These are phyloP conservation scores for Microbotryomycetes sp. DNA, from an alignment of 1,284 basidiomycete genomes.

Conservation along the genomic window DNA sequence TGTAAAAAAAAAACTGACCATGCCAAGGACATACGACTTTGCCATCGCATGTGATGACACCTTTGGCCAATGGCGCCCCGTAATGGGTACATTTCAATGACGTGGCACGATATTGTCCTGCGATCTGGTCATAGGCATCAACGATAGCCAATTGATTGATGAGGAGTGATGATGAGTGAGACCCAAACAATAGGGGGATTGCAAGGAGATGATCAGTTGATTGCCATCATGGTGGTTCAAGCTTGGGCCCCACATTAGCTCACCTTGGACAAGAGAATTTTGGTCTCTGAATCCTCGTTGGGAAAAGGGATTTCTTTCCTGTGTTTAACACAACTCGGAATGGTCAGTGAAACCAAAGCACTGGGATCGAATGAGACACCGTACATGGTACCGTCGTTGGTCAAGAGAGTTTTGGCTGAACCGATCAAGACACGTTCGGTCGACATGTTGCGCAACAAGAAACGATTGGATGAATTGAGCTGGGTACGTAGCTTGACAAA, in stretches of 20 bases:
- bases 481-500: not conserved
- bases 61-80: conserved; percentile 72
- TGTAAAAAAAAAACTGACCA: too few species aligned
- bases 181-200: conserved; percentile 39
- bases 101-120: conserved; percentile 53
- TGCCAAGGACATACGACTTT: conserved; percentile 72
- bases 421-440: not conserved
- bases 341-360: not conserved
- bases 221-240: not conserved
- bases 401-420: not conserved
- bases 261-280: conserved; percentile 71
- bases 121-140: conserved; percentile 6
- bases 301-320: conserved; percentile 78
- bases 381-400: not conserved
- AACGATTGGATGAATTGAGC: not conserved
- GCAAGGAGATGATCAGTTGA: not conserved
- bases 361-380: not conserved
- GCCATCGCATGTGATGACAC: conserved; percentile 70
- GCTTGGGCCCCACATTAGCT: conserved; percentile 39
- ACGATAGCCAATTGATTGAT: not conserved
- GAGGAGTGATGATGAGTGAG: conserved; percentile 38
- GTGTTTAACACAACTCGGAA: too few species aligned
- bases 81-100: conserved; percentile 86
- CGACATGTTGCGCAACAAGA: not conserved
- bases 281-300: conserved; percentile 52